Evolutionary conservation across 768 basidiomycete species (phyloP).

Genomic region (Rubroboletus pulcherrimus): DNA sequence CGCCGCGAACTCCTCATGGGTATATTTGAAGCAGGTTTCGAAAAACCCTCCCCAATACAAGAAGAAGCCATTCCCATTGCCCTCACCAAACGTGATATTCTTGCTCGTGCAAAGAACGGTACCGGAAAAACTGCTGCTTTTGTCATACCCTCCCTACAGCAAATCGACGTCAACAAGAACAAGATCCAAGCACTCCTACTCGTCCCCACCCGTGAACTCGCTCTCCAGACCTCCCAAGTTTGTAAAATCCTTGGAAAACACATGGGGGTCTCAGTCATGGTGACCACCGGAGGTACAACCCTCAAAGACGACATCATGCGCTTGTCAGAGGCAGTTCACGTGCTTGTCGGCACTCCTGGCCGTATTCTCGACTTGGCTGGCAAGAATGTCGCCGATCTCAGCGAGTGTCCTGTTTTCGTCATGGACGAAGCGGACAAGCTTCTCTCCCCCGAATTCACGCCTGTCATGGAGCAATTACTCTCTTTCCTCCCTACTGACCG

Average conservation of each 20-base stretch:
- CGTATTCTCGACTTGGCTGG: conserved; percentile 92
- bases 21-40: conserved; percentile 97
- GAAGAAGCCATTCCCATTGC: conserved; percentile 98
- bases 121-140: conserved; percentile 99
- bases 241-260: conserved; percentile 97
- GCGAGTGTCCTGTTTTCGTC: conserved; percentile 92
- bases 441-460: conserved; percentile 94
- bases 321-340: conserved; percentile 84
- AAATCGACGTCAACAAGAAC: conserved; percentile 74
- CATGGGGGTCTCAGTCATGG: conserved; percentile 96
- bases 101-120: conserved; percentile 94
- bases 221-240: conserved; percentile 97
- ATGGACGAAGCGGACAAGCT: conserved; percentile 99
- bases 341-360: conserved; percentile 96
- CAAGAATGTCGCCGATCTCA: conserved; percentile 90
- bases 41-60: conserved; percentile 96
- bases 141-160: conserved; percentile 95
- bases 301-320: conserved; percentile 98
- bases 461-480: conserved; percentile 96
- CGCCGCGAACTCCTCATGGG: conserved; percentile 98
- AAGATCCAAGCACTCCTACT: conserved; percentile 97
- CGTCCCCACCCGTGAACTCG: conserved; percentile 98
- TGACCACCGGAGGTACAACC: conserved; percentile 96
- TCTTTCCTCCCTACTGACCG: conserved; percentile 77
- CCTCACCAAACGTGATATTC: conserved; percentile 88